Evolutionary conservation across 1,139 yeast species (phyloP), one percentile per base, ranked within the genome.

Genomic region (Keqinozyma sinolaborantium): DNA sequence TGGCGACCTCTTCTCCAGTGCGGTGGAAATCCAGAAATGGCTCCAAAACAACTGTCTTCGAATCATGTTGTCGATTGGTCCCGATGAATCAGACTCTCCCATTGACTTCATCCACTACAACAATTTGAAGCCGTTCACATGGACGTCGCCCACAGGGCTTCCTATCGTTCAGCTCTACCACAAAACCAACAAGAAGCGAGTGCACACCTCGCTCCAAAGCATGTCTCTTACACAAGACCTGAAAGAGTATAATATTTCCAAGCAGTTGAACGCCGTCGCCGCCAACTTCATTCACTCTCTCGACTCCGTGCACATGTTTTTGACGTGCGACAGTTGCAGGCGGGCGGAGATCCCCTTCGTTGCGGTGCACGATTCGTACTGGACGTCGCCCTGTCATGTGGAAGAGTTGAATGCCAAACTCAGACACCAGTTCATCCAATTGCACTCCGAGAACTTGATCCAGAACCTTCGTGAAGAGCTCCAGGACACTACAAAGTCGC

Each of bases 281-380:
- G 73, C 75, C 2, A 69, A 69, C 38, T 69, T 61, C 39, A 62
- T 69, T 30, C 75, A 69, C 42, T 66, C 73, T 3, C 37, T 68
- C 10, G 74, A 68, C 39, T 58, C 73, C 0, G 47, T 58, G 1
- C 74, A 68, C 40, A 51, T 68, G 57, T 40, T 54, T 21, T 56
- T 66, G 61, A 64, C 73, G 0, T 52, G 64, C 23, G 32, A 53
- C 16, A 53, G 49, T 3, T 57, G 63, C 3, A 26, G 38, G 11
- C 24, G 36, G 4, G 30, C 34, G 2, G 38, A 40, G 0, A 41
- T 65, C 10, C 44, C 58, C 5, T 66, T 68, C 48, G 66, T 56
- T 1, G 56, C 71, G 0, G 70, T 68, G 3, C 74, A 68, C 42
- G 74, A 68, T 41, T 64, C 72, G 8, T 68, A 55, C 38, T 68